Evolutionary conservation across 2,329 filamentous ascomycete species (phyloP).

Genomic region (Diplodia sapinea): DNA sequence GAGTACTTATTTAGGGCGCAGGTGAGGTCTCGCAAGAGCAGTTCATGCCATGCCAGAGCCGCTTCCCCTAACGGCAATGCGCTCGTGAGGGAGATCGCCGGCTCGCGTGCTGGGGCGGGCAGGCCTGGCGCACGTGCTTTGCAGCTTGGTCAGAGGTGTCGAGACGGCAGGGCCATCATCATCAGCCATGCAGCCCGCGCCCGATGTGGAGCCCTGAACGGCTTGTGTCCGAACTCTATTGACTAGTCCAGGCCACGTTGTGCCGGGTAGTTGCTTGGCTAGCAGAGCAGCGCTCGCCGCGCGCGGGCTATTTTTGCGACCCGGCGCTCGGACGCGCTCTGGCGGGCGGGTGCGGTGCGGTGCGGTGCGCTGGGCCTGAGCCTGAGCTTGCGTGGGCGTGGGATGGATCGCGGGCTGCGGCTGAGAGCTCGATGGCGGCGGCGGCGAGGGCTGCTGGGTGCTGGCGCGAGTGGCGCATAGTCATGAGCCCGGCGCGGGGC

Average conservation of each 20-base stretch:
- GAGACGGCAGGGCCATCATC: conserved; percentile 21
- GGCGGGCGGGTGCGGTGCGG: conserved; percentile 1
- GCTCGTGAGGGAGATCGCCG: conserved; percentile 20
- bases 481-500: conserved; percentile 26
- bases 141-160: conserved; percentile 11
- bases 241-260: conserved; percentile 22
- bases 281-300: not conserved
- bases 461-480: conserved; percentile 22
- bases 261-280: conserved; percentile 18
- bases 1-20: conserved; percentile 2
- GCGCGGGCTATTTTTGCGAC: conserved; percentile 24
- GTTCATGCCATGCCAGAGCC: conserved; percentile 4
- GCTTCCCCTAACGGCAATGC: conserved; percentile 24
- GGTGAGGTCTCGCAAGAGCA: not conserved
- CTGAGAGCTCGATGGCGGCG: conserved; percentile 1
- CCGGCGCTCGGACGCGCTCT: conserved; percentile 1
- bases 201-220: conserved; percentile 15
- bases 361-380: conserved; percentile 2
- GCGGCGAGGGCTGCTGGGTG: not conserved
- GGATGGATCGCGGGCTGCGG: not conserved
- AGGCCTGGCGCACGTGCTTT: conserved; percentile 12
- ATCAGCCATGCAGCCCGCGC: conserved; percentile 22
- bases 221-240: conserved; percentile 29
- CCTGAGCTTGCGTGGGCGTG: not conserved
- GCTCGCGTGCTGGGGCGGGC: conserved; percentile 14